phyloP scores from a whole-genome alignment of 2,329 filamentous ascomycete genomes.

The Emmonsiellopsis sp. region DNA sequence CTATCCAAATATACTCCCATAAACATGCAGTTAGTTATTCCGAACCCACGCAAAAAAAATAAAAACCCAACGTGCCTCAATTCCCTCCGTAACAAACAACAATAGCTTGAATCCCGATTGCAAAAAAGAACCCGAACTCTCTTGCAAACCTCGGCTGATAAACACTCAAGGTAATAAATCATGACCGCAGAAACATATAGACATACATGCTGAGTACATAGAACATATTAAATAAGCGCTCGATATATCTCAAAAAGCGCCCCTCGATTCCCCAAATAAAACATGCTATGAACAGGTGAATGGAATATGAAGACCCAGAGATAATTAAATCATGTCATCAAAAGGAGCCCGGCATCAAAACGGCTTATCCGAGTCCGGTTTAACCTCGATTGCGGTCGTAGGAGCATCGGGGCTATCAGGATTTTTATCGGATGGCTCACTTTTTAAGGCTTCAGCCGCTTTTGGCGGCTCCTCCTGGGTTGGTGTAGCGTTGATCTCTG shows the following conservation, averaged over 20 bases:
- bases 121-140: not conserved
- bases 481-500: not conserved
- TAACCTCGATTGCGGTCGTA: conserved; percentile 1
- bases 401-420: not conserved
- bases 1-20: conserved; percentile 1
- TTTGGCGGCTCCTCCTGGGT: not conserved
- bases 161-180: too few relatives aligned
- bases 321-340: not conserved
- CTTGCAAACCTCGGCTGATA: not conserved
- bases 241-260: not conserved
- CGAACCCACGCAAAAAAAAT: not conserved
- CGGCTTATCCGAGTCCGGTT: conserved; percentile 1
- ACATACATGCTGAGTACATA: not conserved
- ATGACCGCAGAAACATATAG: not conserved
- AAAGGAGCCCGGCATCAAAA: not conserved
- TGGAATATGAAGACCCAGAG: not conserved
- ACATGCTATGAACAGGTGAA: not conserved
- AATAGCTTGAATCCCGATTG: not conserved
- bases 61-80: not conserved
- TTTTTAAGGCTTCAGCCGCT: not conserved
- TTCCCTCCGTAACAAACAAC: not conserved
- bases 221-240: not conserved
- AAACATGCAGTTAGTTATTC: not conserved
- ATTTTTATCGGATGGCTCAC: not conserved
- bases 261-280: not conserved